Conservation (phyloP, 495 filamentous ascomycete genomes). For the Trichoderma asperelloides region DNA sequence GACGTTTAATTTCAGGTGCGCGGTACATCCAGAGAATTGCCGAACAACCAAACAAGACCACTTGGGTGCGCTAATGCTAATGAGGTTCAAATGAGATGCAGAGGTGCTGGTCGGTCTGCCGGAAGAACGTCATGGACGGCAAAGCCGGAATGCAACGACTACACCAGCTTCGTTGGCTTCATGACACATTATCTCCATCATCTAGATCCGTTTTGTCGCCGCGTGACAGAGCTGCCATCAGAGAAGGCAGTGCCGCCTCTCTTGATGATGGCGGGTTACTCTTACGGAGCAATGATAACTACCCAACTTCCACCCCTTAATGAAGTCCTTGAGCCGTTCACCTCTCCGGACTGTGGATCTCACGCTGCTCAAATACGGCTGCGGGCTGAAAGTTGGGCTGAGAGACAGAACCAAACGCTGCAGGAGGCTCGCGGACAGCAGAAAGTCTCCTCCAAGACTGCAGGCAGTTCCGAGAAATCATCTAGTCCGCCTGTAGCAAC, state of each 20-base stretch:
- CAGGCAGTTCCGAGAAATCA: background rate
- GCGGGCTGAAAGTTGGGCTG: conserved; percentile 54
- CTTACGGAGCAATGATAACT: conserved; percentile 80
- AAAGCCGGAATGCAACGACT: conserved; percentile 71
- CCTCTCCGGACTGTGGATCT: conserved; percentile 37
- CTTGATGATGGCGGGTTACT: conserved; percentile 74
- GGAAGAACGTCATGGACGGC: conserved; percentile 81
- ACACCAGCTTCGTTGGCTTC: conserved; percentile 69
- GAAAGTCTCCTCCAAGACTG: background rate
- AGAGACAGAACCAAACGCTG: conserved; percentile 39
- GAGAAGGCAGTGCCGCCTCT: conserved; percentile 14
- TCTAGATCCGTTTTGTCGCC: conserved; percentile 21
- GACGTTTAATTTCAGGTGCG: conserved; percentile 89
- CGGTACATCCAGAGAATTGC: background rate
- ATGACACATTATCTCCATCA: conserved; percentile 60
- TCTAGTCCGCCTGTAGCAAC: background rate
- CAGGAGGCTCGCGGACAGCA: background rate
- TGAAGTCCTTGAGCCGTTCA: conserved; percentile 51
- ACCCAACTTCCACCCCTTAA: conserved; percentile 56
- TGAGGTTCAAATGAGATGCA: conserved; percentile 24
- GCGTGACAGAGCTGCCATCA: background rate
- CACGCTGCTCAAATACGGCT: conserved; percentile 55
- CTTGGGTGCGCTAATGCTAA: background rate
- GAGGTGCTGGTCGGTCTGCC: conserved; percentile 67
- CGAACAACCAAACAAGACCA: background rate